A percentile compares a stretch with the other conserved stretches of the same genome.
These are phyloP conservation scores for Saccharomyces eubayanus DNA, from an alignment of 805 yeast genomes.

Conservation along the genomic window DNA sequence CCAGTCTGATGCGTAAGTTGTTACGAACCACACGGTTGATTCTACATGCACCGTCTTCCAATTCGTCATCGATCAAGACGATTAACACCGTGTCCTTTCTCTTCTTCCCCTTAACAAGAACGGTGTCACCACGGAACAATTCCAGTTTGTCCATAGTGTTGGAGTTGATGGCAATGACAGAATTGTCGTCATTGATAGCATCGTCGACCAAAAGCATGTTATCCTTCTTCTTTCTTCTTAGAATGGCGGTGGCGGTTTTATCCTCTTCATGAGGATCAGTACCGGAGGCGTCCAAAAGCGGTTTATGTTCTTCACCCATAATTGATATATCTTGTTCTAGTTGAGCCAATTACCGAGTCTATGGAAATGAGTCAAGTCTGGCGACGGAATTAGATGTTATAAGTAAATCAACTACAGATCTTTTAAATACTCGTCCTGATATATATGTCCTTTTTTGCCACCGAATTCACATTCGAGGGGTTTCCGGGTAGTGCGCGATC, in stretches of 20 bases:
- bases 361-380: not conserved
- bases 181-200: conserved; percentile 94
- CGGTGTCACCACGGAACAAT: conserved; percentile 96
- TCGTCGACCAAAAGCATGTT: conserved; percentile 93
- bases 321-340: conserved; percentile 1
- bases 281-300: conserved; percentile 60
- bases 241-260: conserved; percentile 91
- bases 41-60: conserved; percentile 91
- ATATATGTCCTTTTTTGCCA: not conserved
- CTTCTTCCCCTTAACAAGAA: conserved; percentile 93
- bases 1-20: conserved; percentile 86
- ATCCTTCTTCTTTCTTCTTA: conserved; percentile 96
- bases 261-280: conserved; percentile 48
- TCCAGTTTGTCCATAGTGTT: conserved; percentile 92
- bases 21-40: conserved; percentile 93
- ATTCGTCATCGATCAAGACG: conserved; percentile 91
- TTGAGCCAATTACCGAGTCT: not conserved
- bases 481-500: not conserved
- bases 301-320: conserved; percentile 36
- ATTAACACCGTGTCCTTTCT: conserved; percentile 94
- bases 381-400: not conserved
- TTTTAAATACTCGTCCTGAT: not conserved
- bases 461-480: not conserved
- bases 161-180: conserved; percentile 90
- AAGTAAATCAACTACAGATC: not conserved